Percentiles rank a stretch among this genome's conserved stretches.
These are phyloP conservation scores for Coelastrella sp. DNA, from an alignment of 139 green algal species.

Conservation along the genomic window DNA sequence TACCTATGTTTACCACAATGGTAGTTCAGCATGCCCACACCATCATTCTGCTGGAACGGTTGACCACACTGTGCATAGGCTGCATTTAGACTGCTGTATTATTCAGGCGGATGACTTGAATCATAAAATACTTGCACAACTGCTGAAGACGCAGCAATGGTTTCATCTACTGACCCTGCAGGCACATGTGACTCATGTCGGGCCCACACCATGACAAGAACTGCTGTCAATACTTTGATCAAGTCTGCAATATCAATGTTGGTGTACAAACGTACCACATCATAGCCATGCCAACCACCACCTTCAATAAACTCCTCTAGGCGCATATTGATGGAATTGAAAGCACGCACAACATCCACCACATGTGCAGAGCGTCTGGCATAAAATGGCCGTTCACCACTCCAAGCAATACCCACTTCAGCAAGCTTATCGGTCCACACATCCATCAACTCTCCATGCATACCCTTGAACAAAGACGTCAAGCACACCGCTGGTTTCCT, in stretches of 20 bases:
- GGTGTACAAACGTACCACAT: neutral
- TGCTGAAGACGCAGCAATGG: too few relatives aligned
- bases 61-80: too few relatives aligned
- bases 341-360: neutral
- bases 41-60: too few relatives aligned
- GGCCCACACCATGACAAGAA: too few relatives aligned
- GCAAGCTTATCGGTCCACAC: neutral
- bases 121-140: too few relatives aligned
- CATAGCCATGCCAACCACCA: neutral
- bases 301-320: neutral
- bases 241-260: neutral
- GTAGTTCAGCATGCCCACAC: too few relatives aligned
- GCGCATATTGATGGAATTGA: neutral
- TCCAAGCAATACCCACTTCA: neutral
- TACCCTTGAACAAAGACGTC: neutral
- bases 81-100: too few relatives aligned
- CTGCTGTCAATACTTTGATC: neutral
- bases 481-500: neutral
- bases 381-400: neutral
- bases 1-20: too few relatives aligned
- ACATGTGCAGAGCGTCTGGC: neutral
- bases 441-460: neutral
- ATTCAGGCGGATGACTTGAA: too few relatives aligned
- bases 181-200: too few relatives aligned
- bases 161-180: too few relatives aligned